A percentile compares a stretch with the other conserved stretches of the same genome.
Conservation (phyloP, 495 filamentous ascomycete genomes). For the Lentithecium fluviatile region DNA sequence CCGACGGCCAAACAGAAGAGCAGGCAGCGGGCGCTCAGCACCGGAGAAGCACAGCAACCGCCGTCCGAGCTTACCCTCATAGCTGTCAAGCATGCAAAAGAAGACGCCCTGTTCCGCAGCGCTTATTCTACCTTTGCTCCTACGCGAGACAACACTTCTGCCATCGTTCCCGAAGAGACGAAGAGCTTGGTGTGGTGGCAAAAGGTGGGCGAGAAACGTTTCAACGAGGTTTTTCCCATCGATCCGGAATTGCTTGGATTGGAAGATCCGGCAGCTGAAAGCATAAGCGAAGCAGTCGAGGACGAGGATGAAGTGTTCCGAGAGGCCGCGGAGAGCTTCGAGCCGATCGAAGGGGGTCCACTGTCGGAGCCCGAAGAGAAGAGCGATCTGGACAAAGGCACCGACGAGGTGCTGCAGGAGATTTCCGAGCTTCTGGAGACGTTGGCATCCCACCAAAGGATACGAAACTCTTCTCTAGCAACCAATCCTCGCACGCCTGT, state of each 20-base stretch:
- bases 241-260: constrained; percentile 47
- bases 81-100: constrained; percentile 59
- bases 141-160: constrained; percentile 71
- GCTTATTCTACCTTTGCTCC: constrained; percentile 90
- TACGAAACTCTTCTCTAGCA: constrained; percentile 65
- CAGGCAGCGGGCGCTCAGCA: constrained; percentile 68
- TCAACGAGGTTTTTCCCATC: constrained; percentile 53
- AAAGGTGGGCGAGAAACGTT: constrained; percentile 63
- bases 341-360: constrained; percentile 46
- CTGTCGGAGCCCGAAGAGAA: constrained; percentile 13
- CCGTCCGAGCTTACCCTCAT: constrained; percentile 44
- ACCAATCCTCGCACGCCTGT: constrained; percentile 45
- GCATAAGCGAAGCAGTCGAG: constrained; percentile 36
- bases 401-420: constrained; percentile 72
- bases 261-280: constrained; percentile 11
- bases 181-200: constrained; percentile 87
- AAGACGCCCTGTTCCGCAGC: constrained; percentile 73
- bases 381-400: constrained; percentile 57
- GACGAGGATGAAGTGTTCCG: constrained; percentile 42
- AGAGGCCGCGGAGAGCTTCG: constrained; percentile 55
- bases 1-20: constrained; percentile 64
- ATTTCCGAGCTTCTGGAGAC: constrained; percentile 83
- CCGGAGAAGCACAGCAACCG: constrained; percentile 59
- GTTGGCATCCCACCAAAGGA: constrained; percentile 80
- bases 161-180: constrained; percentile 67